Conservation (phyloP, 2,329 filamentous ascomycete species). For the Rhexocercosporidium sp. region DNA sequence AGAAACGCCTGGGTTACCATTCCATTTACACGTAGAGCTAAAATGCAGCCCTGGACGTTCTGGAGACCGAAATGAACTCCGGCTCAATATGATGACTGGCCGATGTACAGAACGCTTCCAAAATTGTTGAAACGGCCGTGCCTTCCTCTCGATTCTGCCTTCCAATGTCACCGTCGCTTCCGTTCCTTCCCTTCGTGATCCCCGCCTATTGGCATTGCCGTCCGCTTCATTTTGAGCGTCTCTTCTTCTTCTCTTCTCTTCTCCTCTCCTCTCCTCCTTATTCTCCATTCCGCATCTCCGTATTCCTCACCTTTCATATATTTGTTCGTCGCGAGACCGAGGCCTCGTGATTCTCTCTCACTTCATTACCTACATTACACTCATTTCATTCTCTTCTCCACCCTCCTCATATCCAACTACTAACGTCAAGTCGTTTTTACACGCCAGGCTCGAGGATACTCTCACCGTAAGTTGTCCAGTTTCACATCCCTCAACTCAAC, state of each 20-base stretch:
- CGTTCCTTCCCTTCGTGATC: constrained; percentile 5
- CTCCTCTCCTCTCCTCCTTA: constrained; percentile 2
- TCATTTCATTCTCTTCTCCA: constrained; percentile 10
- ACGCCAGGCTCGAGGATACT: not conserved
- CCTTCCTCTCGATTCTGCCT: not conserved
- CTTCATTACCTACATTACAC: constrained; percentile 1
- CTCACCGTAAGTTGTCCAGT: constrained; percentile 12
- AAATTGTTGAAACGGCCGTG: not conserved
- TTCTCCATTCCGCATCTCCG: not conserved
- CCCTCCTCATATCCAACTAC: not conserved
- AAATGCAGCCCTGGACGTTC: too few species aligned
- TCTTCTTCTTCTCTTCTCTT: not conserved
- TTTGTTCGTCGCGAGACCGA: constrained; percentile 17
- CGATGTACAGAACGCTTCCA: too few species aligned
- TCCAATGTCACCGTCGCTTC: not conserved
- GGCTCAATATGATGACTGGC: too few species aligned
- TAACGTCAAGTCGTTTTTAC: not conserved
- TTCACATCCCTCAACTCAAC: not conserved
- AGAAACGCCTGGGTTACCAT: too few species aligned
- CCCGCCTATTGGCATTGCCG: not conserved
- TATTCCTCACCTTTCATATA: constrained; percentile 7
- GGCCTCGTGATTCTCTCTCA: constrained; percentile 13
- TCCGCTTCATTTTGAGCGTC: not conserved
- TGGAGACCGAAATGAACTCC: not conserved
- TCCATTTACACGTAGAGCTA: too few species aligned